Conservation (phyloP, 306 rosid species). For the Citrullus colocynthis region DNA sequence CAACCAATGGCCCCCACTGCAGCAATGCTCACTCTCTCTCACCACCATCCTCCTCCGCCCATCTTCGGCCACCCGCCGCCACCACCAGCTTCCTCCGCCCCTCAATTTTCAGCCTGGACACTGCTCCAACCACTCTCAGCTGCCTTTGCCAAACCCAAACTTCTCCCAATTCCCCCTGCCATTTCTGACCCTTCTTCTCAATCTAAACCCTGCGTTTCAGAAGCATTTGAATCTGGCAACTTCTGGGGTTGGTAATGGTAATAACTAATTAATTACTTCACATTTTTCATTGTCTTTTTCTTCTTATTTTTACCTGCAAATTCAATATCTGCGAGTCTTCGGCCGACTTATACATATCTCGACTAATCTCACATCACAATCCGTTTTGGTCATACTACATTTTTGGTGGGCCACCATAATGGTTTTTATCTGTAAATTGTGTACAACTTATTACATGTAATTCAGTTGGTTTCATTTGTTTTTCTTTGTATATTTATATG, state of each 20-base stretch:
- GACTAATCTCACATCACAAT: too few relatives aligned
- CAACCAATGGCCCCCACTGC: constrained; percentile 28
- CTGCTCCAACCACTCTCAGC: not conserved
- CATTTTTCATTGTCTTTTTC: not conserved
- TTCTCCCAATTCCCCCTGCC: not conserved
- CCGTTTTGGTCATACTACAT: too few relatives aligned
- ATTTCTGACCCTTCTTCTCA: not conserved
- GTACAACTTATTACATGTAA: not conserved
- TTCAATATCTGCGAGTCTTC: too few relatives aligned
- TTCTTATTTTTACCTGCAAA: too few relatives aligned
- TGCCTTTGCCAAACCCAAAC: not conserved
- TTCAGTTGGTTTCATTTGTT: not conserved
- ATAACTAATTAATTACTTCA: not conserved
- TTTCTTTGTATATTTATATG: not conserved
- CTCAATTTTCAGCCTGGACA: not conserved
- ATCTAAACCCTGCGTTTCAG: not conserved
- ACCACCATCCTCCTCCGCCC: not conserved
- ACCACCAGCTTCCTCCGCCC: not conserved
- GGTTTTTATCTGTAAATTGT: too few relatives aligned
- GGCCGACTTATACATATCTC: too few relatives aligned
- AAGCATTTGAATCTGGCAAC: constrained; percentile 6
- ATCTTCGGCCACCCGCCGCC: not conserved
- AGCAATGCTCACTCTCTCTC: constrained; percentile 23
- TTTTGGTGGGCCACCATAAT: too few relatives aligned
- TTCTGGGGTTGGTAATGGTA: constrained; percentile 6